Evolutionary conservation across 441 rosid species (phyloP).

Genomic region (Rhodomyrtus psidioides): DNA sequence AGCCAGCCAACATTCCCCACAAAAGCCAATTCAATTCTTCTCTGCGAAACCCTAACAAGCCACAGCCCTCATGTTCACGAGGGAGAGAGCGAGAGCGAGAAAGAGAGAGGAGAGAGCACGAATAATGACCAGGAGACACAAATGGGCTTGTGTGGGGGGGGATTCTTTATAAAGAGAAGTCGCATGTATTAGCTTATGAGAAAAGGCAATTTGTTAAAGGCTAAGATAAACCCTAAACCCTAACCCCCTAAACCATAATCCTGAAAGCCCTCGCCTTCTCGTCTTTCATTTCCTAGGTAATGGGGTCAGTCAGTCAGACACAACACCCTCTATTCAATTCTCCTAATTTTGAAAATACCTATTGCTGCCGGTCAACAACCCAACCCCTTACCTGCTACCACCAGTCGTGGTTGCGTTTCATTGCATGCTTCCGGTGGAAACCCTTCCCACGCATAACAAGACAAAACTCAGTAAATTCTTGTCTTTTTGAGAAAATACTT

Average conservation of each 20-base stretch:
- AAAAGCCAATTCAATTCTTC: not conserved
- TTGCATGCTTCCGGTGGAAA: not conserved
- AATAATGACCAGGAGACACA: not conserved
- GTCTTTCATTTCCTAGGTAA: conserved; percentile 10
- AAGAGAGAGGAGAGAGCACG: not conserved
- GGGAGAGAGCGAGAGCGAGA: not conserved
- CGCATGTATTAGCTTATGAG: not conserved
- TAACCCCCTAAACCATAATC: not conserved
- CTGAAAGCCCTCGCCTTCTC: not conserved
- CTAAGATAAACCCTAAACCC: not conserved
- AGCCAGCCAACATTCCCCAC: conserved; percentile 40
- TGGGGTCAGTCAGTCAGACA: not conserved
- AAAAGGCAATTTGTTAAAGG: not conserved
- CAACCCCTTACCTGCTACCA: not conserved
- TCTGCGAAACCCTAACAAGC: not conserved
- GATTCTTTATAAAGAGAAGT: conserved; percentile 2
- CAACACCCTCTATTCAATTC: not conserved
- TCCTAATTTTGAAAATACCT: not conserved
- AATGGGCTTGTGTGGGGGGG: not conserved
- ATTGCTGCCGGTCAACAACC: conserved; percentile 1
- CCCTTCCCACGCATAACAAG: not conserved
- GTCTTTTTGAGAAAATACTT: not conserved
- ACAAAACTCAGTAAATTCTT: not conserved
- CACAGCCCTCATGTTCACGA: not conserved
- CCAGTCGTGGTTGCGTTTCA: not conserved